A percentile compares a stretch with the other conserved stretches of the same genome.
Conservation (phyloP, 805 yeast genomes). For the Scheffersomyces amazonensis region DNA sequence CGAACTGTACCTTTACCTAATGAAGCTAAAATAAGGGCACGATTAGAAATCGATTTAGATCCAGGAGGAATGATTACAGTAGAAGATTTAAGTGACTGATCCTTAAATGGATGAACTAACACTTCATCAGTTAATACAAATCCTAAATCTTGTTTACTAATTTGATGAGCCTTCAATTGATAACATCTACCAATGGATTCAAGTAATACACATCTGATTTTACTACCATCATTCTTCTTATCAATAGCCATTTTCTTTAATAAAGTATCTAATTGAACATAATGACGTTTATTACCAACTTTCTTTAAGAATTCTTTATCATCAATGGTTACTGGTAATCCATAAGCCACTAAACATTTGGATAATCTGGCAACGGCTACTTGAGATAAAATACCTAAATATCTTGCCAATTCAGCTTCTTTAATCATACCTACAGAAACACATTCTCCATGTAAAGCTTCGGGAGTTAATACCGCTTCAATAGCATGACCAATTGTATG, state of each 20-base stretch:
- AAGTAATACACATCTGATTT: conserved; percentile 81
- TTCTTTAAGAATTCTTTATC: conserved; percentile 66
- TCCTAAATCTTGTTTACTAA: conserved; percentile 75
- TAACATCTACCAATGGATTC: conserved; percentile 85
- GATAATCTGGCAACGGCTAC: conserved; percentile 90
- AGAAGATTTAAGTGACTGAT: conserved; percentile 30
- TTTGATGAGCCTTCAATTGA: conserved; percentile 84
- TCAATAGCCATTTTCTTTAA: conserved; percentile 90
- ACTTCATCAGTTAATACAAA: conserved; percentile 82
- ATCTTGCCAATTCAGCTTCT: conserved; percentile 95
- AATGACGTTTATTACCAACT: conserved; percentile 58
- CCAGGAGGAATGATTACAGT: conserved; percentile 83
- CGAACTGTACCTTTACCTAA: conserved; percentile 82
- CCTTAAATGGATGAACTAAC: conserved; percentile 56
- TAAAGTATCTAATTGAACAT: conserved; percentile 73
- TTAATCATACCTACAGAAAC: conserved; percentile 95
- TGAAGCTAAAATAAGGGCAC: conserved; percentile 92
- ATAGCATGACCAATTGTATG: conserved; percentile 98
- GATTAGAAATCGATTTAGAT: conserved; percentile 92
- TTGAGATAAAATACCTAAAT: conserved; percentile 82
- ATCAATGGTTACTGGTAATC: conserved; percentile 74
- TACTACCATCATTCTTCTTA: conserved; percentile 92
- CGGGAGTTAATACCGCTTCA: conserved; percentile 96
- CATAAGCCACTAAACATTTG: conserved; percentile 80
- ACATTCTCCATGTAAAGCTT: conserved; percentile 96